Percentiles rank a stretch among this genome's conserved stretches.
These are phyloP conservation scores for Gossypium stocksii DNA, from an alignment of 345 rosid genomes.

Conservation along the genomic window DNA sequence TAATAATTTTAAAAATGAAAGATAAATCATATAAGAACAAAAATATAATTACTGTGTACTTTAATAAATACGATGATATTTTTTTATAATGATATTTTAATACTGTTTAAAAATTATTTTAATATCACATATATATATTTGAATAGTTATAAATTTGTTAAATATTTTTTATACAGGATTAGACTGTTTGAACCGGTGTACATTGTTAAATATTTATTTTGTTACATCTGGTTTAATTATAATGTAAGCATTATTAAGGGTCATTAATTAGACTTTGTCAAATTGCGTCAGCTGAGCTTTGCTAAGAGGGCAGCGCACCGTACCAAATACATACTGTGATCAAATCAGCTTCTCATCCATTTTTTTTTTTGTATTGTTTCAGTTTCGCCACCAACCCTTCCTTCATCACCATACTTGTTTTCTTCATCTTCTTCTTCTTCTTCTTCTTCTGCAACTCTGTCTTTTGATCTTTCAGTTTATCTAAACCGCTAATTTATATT, in stretches of 20 bases:
- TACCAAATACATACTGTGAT: not conserved
- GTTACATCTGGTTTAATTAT: no score
- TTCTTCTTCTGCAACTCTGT: not conserved
- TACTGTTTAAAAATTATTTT: no score
- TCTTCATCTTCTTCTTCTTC: not conserved
- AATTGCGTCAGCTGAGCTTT: conserved; percentile 3
- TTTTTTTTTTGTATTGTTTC: not conserved
- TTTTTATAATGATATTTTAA: no score
- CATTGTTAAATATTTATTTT: no score
- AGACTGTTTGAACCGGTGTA: no score
- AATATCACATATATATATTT: no score
- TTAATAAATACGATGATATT: no score
- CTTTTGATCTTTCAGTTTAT: not conserved
- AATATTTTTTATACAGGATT: no score
- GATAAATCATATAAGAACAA: no score
- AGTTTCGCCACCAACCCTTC: not conserved
- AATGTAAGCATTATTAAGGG: not conserved
- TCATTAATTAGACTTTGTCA: conserved; percentile 9
- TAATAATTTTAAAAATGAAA: no score
- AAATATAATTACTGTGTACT: no score
- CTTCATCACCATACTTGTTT: not conserved
- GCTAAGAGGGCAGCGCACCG: not conserved
- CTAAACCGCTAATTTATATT: not conserved
- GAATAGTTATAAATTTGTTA: no score
- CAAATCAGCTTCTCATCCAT: not conserved